Base-by-base conservation (phyloP, 352 stramenopile species). In the Pythium biforme region DNA sequence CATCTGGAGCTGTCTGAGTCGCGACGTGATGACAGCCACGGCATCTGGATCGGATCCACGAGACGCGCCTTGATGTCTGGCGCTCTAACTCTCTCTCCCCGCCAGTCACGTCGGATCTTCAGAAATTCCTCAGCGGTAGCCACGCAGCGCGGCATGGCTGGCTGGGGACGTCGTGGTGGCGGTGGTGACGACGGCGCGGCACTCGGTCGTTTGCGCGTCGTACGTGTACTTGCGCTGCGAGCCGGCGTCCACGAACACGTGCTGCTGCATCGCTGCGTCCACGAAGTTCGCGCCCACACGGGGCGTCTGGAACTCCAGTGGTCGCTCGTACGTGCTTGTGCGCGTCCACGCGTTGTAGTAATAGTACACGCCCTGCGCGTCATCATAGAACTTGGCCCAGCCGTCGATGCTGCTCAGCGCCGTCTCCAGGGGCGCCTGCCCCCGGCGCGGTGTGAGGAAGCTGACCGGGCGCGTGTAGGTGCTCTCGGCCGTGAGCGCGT, bases 401-500 rank as follows among this genome's bases (percentile, higher is more conserved):
- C 66, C 69, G 22, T 78, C 84, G 34, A 39, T 22, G n/a, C 53
- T 23, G 27, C 31, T 47, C 67, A 2, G 4, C 25, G 23, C 23
- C 23, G 54, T 41, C 63, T 50, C 45, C 55, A 60, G 47, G 2
- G 55, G 55, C n/a, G 46, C 45, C 45, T 70, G 46, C 25, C 56
- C 64, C 20, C 48, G 59, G 48, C 51, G 76, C 51, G 57, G 68
- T n/a, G 62, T 73, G 55, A 68, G 59, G 59, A 66, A 83, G 40
- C 14, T 65, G 20, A 62, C 50, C 7, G 79, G 79, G 47, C 70
- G 72, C 2, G 79, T 55, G 57, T 84, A 97, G 39, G 77, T 89
- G 43, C 83, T 90, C 64, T 92, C 84, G 39, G 69, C 72, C 0
- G 87, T 94, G 22, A 57, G 53, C 51, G 74, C 64, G 70, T 96